Base-by-base conservation (phyloP, 1,139 yeast genomes). In the Nakaseomyces sp. region DNA sequence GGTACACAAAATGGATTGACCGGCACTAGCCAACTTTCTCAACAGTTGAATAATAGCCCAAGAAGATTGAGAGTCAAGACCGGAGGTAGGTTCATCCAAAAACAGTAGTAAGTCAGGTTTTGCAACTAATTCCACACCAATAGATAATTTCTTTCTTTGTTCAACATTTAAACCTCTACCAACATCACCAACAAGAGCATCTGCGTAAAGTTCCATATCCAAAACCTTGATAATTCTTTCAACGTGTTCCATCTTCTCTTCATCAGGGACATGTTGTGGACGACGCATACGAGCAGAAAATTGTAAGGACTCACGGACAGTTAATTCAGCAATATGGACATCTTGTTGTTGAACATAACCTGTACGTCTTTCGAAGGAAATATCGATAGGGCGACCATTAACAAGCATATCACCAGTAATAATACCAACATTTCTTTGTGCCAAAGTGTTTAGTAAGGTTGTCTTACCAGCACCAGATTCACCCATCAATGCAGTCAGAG, bases 401-500 rank as follows among this genome's bases (percentile, higher is more conserved):
- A 76, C 77, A 43, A 74, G 56, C 71, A 74, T 72, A 45, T 72
- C 76, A 53, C 81, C 81, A 41, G 78, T 72, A 30, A 76, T 66
- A 29, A 69, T 69, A 50, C 79, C 79, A 53, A 67, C 65, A 43
- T 71, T 61, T 59, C 81, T 66, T 51, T 73, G 75, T 38, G 81
- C 74, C 45, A 77, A 63, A 40, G 71, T 69, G 51, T 76, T 75
- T 53, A 77, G 66, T 45, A 77, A 60, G 0, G 82, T 77, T 1
- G 82, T 76, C 56, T 77, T 77, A 57, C 82, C 82, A 37, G 81
- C 81, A 54, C 82, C 82, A 13, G 81, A 76, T 51, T 74, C 81
- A 46, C 82, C 81, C 81, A 77, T 76, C 40, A 76, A 58, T 3
- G 76, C 77, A 41, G 76, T 72, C 56, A 72, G 55, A 29, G 53